Base-by-base conservation (phyloP, 2,329 filamentous ascomycete species). In the Ceratocystis colombiana region DNA sequence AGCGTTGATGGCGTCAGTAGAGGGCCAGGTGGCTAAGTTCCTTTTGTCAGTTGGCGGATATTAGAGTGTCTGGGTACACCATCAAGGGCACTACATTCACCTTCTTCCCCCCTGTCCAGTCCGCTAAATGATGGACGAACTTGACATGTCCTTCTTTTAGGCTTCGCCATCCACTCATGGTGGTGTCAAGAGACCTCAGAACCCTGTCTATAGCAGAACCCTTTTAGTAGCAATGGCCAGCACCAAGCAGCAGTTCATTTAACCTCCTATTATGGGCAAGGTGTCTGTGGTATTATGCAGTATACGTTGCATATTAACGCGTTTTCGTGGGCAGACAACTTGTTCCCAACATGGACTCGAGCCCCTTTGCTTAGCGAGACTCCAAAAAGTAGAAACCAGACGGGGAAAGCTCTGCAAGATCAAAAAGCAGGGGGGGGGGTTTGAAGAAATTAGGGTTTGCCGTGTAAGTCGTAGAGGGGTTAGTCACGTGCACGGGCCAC, bases 141-240 rank as follows among this genome's bases (percentile, higher is more conserved):
- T 57, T 57, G 53, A 28, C 53, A 57, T 57, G 53, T 57, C 22
- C 53, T 57, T 57, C 53, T 57, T 57, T 57, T 57, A 57, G 53
- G 53, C 53, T 57, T 57, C 33, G 33, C 33, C 33, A 37, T 37
- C 28, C 22, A 57, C 15, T 22, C n/a, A 10, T 50, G 46, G 17
- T 57, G 53, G 53, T 57, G 53, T 57, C 53, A 57, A 30, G 7
- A 22, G 53, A 22, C 53, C 25, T 30, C 22, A 17, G 53, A 57
- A 57, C 53, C 53, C 53, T 57, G 53, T 8, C 53, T 57, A 57
- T 57, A 57, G 20, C 10, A 17, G 10, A 17, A 3, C 28, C 17
- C 28, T 28, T 33, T 57, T 57, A 7, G 7, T 55, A 10, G n/a
- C 50, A 55, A 7, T 28, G 50, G 25, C 22, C 25, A 55, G 10